Evolutionary conservation across 805 yeast genomes (phyloP).

Genomic region (Candida arabinofermentans): DNA sequence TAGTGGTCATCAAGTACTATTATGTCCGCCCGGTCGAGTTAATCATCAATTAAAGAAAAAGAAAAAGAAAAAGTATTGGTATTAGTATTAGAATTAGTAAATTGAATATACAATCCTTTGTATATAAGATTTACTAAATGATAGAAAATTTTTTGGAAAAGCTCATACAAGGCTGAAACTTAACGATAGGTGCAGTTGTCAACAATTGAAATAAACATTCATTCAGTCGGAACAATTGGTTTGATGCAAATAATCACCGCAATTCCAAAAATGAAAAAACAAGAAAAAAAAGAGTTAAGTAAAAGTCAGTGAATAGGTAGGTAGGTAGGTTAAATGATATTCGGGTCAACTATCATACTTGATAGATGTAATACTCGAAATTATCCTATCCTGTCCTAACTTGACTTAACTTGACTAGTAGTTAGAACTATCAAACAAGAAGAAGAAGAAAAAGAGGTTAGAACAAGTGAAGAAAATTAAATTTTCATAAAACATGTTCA

Average conservation of each 20-base stretch:
- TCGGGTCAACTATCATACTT: not conserved
- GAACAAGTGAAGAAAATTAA: no score
- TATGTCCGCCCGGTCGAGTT: slow-evolving; percentile 53
- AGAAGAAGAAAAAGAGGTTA: no score
- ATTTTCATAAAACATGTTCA: no score
- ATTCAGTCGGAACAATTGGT: slow-evolving; percentile 64
- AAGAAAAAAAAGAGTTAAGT: not conserved
- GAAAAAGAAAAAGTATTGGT: not conserved
- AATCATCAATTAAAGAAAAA: slow-evolving; percentile 24
- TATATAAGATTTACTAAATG: not conserved
- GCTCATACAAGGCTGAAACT: slow-evolving; percentile 65
- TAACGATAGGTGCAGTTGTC: slow-evolving; percentile 53
- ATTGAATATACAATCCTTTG: not conserved
- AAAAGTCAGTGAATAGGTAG: no score
- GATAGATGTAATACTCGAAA: not conserved
- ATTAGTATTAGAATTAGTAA: slow-evolving; percentile 1
- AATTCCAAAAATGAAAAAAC: slow-evolving; percentile 1
- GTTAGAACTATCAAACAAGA: no score
- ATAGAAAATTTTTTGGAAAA: no score
- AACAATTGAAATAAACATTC: slow-evolving; percentile 34
- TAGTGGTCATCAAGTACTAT: slow-evolving; percentile 31
- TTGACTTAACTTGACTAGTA: no score
- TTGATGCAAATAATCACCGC: slow-evolving; percentile 48
- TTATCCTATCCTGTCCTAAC: no score
- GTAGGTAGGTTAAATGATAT: no score